Evolutionary conservation across 345 rosid genomes (phyloP).

Genomic region (Streptanthus diversifolius): DNA sequence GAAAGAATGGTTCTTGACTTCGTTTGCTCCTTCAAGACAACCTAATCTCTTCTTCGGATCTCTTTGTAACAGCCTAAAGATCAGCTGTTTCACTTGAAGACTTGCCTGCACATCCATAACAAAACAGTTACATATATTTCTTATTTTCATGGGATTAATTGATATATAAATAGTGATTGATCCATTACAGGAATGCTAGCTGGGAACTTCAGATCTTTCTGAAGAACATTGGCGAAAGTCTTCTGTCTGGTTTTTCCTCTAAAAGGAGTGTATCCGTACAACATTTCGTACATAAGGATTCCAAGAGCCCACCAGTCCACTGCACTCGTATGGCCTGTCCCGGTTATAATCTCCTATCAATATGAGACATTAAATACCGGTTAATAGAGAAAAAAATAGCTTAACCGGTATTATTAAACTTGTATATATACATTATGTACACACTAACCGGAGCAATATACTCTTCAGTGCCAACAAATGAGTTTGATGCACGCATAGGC

Average conservation of each 20-base stretch:
- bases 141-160: not conserved
- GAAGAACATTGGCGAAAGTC: conserved; percentile 86
- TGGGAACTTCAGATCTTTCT: conserved; percentile 82
- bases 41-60: conserved; percentile 86
- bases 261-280: conserved; percentile 95
- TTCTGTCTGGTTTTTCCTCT: conserved; percentile 94
- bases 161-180: not conserved
- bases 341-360: conserved; percentile 77
- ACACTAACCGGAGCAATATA: conserved; percentile 88
- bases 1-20: conserved; percentile 76
- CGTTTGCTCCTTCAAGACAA: conserved; percentile 77
- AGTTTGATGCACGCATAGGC: conserved; percentile 94
- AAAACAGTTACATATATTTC: not conserved
- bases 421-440: not conserved
- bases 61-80: conserved; percentile 67
- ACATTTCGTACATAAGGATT: conserved; percentile 88
- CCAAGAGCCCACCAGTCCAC: conserved; percentile 99
- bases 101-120: conserved; percentile 49
- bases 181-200: conserved; percentile 54
- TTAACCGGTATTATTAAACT: not conserved
- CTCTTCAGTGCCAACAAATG: conserved; percentile 98
- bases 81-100: conserved; percentile 73
- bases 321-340: conserved; percentile 91
- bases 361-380: conserved; percentile 9
- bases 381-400: not conserved